Base-by-base conservation (phyloP, 805 yeast species). In the Wickerhamomyces xylosicus region DNA sequence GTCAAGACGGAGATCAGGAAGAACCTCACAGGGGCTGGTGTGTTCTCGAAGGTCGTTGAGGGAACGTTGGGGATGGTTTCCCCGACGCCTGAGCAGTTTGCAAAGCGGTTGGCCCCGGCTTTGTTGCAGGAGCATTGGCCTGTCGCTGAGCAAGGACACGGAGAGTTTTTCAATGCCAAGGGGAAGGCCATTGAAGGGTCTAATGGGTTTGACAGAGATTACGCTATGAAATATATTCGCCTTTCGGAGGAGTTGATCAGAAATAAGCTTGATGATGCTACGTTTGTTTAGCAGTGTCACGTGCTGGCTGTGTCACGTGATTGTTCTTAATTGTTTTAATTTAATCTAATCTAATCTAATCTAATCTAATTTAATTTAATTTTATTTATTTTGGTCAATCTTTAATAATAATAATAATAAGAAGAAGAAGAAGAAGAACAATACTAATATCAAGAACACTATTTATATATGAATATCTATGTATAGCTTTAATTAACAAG, bases 1-100 rank as follows among this genome's bases (percentile, higher is more conserved):
- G 56, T 64, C 19, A 57, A 50, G 38, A 62, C 69, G 0, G 44
- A 47, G 33, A 63, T 64, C 33, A 54, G 69, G 40, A 39, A 46
- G 27, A 64, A 64, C 39, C 38, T 54, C 10, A 34, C 54, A 20
- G 69, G 67, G 16, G 38, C 43, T 15, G 57, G 55, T 5, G 43
- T 50, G 16, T 47, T 56, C 45, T 48, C 56, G 3, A 36, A 39
- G 1, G 16, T 45, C 3, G 18, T 57, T 17, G 69, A 65, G 47
- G 38, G 46, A 10, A 3, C 58, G 1, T 36, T 65, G 14, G 56
- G 63, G 3, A 54, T 54, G 52, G 49, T 58, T 19, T 47, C 47
- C 22, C 57, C 58, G 34, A 50, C 58, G 4, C 56, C 66, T 2
- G 65, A 59, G 18, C 53, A 56, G 18, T 65, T 56, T 39, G 67